Evolutionary conservation across 179 eudicot genomes (phyloP), one percentile per base, ranked within the genome.

Genomic region (Amaranthus tricolor): DNA sequence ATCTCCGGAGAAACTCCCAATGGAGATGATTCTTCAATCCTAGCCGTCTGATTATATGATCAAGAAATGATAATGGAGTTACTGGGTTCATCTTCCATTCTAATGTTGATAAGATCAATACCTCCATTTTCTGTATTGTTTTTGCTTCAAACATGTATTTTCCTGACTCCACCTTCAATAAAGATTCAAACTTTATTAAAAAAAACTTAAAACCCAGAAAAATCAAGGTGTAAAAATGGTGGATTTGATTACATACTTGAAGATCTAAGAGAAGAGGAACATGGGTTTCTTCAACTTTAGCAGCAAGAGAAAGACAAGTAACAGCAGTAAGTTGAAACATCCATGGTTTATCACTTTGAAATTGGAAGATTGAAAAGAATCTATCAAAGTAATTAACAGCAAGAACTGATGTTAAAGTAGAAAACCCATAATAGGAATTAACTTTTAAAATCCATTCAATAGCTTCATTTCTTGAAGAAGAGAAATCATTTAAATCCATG

Each of bases 201-300:
- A 56, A 76, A 62, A 79, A 68, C 9, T 7, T 45, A 73, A 68
- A 54, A 48, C 62, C 51, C 21, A 31, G 9, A 14, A 86, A 54
- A 85, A 82, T 83, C 80, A 85, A 90, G 58, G 82, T 81, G 51
- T 84, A 85, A 62, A 81, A 52, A 56, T 89, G 84, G 9, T 80
- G 85, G 21, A 16, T 56, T 10, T 21, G 7, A 67, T 8, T 5
- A 7, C 87, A 17, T 90, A 92, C 98, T 86, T 94, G 97, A 56
- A 94, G 91, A 71, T 94, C 91, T 61, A 89, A 21, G 68, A 94
- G 91, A 47, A 88, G 88, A 56, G 97, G 97, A 15, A 89, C 95
- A 15, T 84, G 71, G 56, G 88, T 88, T 73, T 94, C 98, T 86
- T 94, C 97, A 75, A 94, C 91, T 86, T 94, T 94, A 6, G 98